A percentile compares a stretch with the other conserved stretches of the same genome.
Conservation (phyloP, 192 early-diverging fungal species). For the Coemansia umbellata region DNA sequence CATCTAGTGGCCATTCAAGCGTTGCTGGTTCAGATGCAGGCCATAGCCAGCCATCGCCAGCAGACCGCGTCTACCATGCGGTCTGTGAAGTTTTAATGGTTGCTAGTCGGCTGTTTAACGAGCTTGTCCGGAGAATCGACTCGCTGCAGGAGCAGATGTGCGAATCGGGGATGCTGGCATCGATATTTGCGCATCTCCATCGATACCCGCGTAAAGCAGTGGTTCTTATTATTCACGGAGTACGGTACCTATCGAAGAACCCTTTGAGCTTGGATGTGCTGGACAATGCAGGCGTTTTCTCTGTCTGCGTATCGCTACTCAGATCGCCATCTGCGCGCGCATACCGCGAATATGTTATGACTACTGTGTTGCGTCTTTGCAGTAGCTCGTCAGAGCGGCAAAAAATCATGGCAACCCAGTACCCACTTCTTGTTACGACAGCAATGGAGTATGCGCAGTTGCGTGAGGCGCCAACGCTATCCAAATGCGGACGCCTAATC, state of each 20-base stretch:
- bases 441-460: conserved; percentile 49
- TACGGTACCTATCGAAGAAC: conserved; percentile 49
- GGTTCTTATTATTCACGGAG: conserved; percentile 42
- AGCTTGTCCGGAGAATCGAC: conserved; percentile 35
- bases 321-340: conserved; percentile 23
- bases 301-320: conserved; percentile 33
- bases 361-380: conserved; percentile 43
- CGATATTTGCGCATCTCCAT: conserved; percentile 23
- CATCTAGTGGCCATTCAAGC: conserved; percentile 24
- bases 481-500: conserved; percentile 39
- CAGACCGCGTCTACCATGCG: conserved; percentile 40
- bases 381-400: conserved; percentile 44
- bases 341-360: conserved; percentile 51
- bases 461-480: conserved; percentile 33
- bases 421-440: conserved; percentile 31
- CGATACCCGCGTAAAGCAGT: conserved; percentile 45
- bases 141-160: conserved; percentile 42
- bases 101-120: conserved; percentile 39
- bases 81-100: conserved; percentile 45
- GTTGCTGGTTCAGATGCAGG: conserved; percentile 26
- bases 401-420: conserved; percentile 31
- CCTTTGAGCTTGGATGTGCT: conserved; percentile 45
- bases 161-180: conserved; percentile 39
- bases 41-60: conserved; percentile 17
- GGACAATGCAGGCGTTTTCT: conserved; percentile 43